A percentile compares a stretch with the other conserved stretches of the same genome.
phyloP scores from a whole-genome alignment of 2,329 filamentous ascomycete genomes.

The Celoporthe dispersa region DNA sequence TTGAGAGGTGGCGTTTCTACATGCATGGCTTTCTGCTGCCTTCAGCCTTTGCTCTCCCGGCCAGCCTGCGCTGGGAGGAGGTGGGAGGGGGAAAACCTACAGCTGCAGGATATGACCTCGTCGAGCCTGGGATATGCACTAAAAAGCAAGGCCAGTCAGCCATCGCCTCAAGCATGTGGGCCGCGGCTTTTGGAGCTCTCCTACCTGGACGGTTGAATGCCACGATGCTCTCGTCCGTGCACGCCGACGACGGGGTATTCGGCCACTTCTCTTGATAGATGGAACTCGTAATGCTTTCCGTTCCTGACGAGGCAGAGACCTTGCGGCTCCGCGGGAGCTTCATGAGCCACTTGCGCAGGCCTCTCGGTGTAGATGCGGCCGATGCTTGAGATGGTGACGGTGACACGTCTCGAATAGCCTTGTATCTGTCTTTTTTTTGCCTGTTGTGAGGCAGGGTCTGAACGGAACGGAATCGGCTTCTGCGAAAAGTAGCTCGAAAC shows the following conservation, averaged over 20 bases:
- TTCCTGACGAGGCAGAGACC: neutral
- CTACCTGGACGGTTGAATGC: slow-evolving; percentile 18
- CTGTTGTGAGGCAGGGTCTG: neutral
- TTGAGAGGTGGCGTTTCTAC: slow-evolving; percentile 18
- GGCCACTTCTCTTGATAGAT: neutral
- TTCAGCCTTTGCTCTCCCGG: neutral
- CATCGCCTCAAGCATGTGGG: neutral
- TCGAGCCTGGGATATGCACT: slow-evolving; percentile 10
- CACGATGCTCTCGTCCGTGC: neutral
- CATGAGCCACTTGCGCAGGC: slow-evolving; percentile 21
- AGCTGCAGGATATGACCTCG: slow-evolving; percentile 24
- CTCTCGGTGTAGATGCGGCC: neutral
- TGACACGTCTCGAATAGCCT: too few species aligned
- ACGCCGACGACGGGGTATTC: neutral
- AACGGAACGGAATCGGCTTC: neutral
- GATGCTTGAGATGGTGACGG: neutral
- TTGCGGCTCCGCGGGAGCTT: slow-evolving; percentile 9
- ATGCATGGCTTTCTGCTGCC: slow-evolving; percentile 11
- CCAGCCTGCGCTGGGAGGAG: neutral
- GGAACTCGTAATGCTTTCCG: neutral
- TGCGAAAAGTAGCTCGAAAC: slow-evolving; percentile 22
- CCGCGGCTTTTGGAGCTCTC: neutral
- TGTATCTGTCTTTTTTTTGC: slow-evolving; percentile 2
- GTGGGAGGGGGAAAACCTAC: slow-evolving; percentile 2
- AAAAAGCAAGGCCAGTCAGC: slow-evolving; percentile 9